Conservation (phyloP, 768 basidiomycete species). For the Lentinula boryana region DNA sequence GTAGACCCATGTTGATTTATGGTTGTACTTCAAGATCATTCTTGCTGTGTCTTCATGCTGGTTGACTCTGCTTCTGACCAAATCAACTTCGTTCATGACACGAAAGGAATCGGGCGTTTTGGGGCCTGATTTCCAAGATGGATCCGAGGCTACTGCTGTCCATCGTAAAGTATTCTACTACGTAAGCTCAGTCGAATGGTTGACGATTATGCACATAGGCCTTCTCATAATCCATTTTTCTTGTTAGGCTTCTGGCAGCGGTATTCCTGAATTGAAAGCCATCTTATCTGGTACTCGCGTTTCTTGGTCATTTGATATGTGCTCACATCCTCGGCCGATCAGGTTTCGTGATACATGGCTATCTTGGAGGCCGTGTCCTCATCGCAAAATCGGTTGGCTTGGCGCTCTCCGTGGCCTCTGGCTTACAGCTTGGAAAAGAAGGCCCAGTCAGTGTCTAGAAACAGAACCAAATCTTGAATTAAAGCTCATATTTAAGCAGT, state of each 20-base stretch:
- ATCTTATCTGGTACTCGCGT: conserved; percentile 67
- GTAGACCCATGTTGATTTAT: not conserved
- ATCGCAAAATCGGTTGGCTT: conserved; percentile 89
- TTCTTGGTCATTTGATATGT: not conserved
- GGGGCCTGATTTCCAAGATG: conserved; percentile 36
- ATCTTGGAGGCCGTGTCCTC: conserved; percentile 84
- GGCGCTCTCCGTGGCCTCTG: conserved; percentile 87
- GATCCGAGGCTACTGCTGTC: conserved; percentile 18
- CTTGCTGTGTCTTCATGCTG: conserved; percentile 69
- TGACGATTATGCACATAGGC: conserved; percentile 8
- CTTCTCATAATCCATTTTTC: conserved; percentile 5
- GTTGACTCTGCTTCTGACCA: conserved; percentile 83
- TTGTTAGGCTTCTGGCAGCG: conserved; percentile 82
- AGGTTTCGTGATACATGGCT: conserved; percentile 97
- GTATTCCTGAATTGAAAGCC: conserved; percentile 96
- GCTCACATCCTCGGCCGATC: not conserved
- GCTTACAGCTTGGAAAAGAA: conserved; percentile 68
- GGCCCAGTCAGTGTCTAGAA: not conserved
- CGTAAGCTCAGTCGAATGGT: conserved; percentile 37
- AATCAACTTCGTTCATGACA: conserved; percentile 83
- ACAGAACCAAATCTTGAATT: conserved; percentile 32
- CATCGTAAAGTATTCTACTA: conserved; percentile 79
- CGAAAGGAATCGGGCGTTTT: conserved; percentile 84
- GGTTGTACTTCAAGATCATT: conserved; percentile 40
- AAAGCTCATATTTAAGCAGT: conserved; percentile 26